Base-by-base conservation (phyloP, 2,329 filamentous ascomycete species). In the Sporothrix globosa region DNA sequence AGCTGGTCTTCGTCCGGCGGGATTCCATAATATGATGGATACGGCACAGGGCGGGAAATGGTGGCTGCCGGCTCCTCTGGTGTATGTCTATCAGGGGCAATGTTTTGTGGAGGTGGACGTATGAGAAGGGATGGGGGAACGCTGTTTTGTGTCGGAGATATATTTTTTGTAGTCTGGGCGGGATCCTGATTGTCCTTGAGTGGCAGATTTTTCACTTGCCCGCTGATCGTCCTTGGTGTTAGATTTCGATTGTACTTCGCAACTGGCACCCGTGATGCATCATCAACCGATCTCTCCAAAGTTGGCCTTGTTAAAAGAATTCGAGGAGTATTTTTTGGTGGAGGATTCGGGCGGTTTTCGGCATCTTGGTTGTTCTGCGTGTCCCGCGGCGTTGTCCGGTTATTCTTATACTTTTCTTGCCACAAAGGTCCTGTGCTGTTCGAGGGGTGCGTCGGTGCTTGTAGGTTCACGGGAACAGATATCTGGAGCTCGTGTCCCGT, bases 381-480 rank as follows among this genome's bases (percentile, higher is more conserved):
- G 21, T 48, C 39, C 14, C 13, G 41, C 21, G 63, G 17, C 19
- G 24, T 19, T 54, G 34, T 17, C 30, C 9, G n/a, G 19, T 39
- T 5, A n/a, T 10, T 19, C n/a, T 24, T 27, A 39, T 24, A 53
- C 41, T 65, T 71, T 14, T 68, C 69, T 13, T 71, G 58, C 69
- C 69, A 71, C 10, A 50, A 60, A 3, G 44, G 27, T 4, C n/a
- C 34, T 19, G 5, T 39, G 27, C 4, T n/a, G 39, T n/a, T 53
- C 30, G 46, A 27, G 9, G 75, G 21, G 72, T 41, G 34, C 30
- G 66, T 24, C 46, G 74, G 73, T 17, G 73, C 75, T 52, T 78
- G 76, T 3, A 77, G 75, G 48, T 78, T 76, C 9, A 82, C 72
- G 0, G 83, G 83, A 19, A 79, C 76, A 9, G 83, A 83, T 52